These are phyloP conservation scores for Malassezia dermatis DNA, from an alignment of 1,284 basidiomycete species.

Conservation along the genomic window DNA sequence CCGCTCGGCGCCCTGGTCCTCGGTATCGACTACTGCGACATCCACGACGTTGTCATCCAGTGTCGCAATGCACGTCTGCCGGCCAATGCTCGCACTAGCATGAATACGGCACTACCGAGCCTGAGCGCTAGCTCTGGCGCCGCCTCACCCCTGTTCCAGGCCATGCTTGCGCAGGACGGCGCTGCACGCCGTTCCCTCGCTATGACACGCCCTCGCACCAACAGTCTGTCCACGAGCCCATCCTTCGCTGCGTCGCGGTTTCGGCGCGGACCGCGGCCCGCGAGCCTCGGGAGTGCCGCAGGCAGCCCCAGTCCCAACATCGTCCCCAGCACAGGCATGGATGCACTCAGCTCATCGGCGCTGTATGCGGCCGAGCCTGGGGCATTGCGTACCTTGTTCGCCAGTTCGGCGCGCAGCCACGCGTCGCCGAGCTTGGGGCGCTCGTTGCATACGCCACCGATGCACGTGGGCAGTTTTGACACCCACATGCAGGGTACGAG, in stretches of 20 bases:
- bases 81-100: background rate
- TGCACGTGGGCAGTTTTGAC: slow-evolving; percentile 6
- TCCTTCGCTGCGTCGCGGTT: background rate
- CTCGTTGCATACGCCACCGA: slow-evolving; percentile 7
- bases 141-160: background rate
- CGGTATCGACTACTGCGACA: slow-evolving; percentile 4
- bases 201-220: background rate
- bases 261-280: background rate
- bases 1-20: slow-evolving; percentile 5
- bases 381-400: slow-evolving; percentile 9
- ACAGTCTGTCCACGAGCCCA: background rate
- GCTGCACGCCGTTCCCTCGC: no score
- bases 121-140: background rate
- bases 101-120: background rate
- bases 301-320: background rate
- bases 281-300: background rate
- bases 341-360: background rate
- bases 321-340: background rate
- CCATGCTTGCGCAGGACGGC: background rate
- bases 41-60: slow-evolving; percentile 1
- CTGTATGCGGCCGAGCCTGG: slow-evolving; percentile 1
- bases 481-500: background rate
- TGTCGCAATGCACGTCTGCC: background rate
- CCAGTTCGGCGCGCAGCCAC: background rate
- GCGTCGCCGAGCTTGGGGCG: slow-evolving; percentile 6